Evolutionary conservation across 2,329 filamentous ascomycete genomes (phyloP), one percentile per base, ranked within the genome.

Genomic region (Aspergillus fischeri): DNA sequence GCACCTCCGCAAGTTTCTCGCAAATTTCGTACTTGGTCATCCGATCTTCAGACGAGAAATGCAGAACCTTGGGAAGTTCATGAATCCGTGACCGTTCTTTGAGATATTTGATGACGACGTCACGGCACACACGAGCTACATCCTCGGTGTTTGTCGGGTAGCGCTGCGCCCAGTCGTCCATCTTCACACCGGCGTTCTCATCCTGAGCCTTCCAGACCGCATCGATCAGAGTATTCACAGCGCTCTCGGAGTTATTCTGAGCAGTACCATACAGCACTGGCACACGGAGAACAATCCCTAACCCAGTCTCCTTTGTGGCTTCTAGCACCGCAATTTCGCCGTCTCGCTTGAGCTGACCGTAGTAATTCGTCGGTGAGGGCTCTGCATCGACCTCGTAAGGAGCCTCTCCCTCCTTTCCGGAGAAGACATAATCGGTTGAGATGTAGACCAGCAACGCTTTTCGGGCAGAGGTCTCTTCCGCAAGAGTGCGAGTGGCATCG

Each of bases 1-100:
- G 86, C 57, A 96, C 90, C 58, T 91, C 86, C 3, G 86, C 88
- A 68, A 96, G 87, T 9, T 82, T 77, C 75, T 90, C 78, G 71
- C 90, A 92, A 55, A 97, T 96, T 72, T 93, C 86, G 73, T 92
- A 95, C 77, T 96, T 96, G 49, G 92, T 96, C 80, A 87, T 89
- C 63, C 81, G 84, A 65, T 96, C 90, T 74, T 96, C 91, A 49
- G 90, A 91, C 3, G 88, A 90, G 75, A 96, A 96, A 54, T 97
- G 92, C 20, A 96, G 80, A 47, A 92, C 83, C 28, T 70, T 77
- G 0, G 92, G 92, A 42, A 96, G 75, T 17, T 77, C 69, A 10
- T 77, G 71, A 52, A 80, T 76, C 41, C 82, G 77, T 42, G 77
- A 75, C 11, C 78, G 74, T 51, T 73, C 70, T 68, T 67, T 73